Evolutionary conservation across 805 yeast genomes (phyloP), one percentile per base, ranked within the genome.

Genomic region (Lachancea sp.): DNA sequence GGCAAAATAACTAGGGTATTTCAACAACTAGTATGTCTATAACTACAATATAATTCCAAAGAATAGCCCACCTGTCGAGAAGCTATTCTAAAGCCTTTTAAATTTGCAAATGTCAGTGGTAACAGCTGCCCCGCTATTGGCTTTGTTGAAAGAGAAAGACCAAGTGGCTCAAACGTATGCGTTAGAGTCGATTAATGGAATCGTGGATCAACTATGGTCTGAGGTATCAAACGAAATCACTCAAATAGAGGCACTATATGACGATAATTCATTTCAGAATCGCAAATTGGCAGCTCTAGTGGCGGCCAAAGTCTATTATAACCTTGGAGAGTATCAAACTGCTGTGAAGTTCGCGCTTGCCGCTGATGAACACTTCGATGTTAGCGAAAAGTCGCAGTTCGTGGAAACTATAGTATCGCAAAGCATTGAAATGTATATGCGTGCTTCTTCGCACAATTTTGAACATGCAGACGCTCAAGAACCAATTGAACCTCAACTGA

Each of bases 161-260:
- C 66, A 74, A 36, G 64, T 73, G 38, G 75, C 92, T 50, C 89
- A 87, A 62, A 71, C 81, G 25, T 85, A 86, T 59, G 98, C 97
- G 15, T 73, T 92, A 56, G 69, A 80, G 42, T 80, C 95, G 15
- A 75, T 92, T 50, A 84, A 88, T 59, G 74, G 68, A 20, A 75
- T 83, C 37, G 96, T 87, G 38, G 95, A 88, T 66, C 89, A 86
- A 63, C 72, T 87, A 44, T 92, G 98, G 98, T 87, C 98, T 2
- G 97, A 92, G 68, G 84, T 92, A 43, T 95, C 98, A 43, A 92
- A 92, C 65, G 80, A 75, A 56, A 77, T 92, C 46, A 70, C 85
- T 21, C 88, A 84, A 41, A 83, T 92, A 55, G 98, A 92, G 67
- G 95, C 87, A 48, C 69, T 92, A 40, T 88, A 81, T 55, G 97